Percentiles rank a stretch among this genome's conserved stretches.
These are phyloP conservation scores for Tetrapisispora nanseiensis DNA, from an alignment of 805 yeast genomes.

Conservation along the genomic window DNA sequence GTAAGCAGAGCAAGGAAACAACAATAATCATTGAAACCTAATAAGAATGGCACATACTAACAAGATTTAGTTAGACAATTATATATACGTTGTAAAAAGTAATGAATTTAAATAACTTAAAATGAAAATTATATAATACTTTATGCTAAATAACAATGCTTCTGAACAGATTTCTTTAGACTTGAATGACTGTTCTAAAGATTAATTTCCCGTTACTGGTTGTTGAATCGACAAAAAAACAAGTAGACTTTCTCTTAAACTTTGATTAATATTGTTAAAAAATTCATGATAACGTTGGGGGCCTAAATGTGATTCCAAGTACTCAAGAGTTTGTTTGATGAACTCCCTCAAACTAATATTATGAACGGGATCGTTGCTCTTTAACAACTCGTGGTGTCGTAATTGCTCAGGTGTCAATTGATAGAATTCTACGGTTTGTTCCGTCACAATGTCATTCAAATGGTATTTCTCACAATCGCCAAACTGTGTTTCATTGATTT, in stretches of 20 bases:
- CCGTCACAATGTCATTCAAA: constrained; percentile 31
- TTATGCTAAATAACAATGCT: neutral
- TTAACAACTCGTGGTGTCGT: constrained; percentile 32
- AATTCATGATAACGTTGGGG: constrained; percentile 16
- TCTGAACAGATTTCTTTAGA: too few relatives aligned
- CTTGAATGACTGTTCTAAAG: too few relatives aligned
- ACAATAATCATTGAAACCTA: too few relatives aligned
- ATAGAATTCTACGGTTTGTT: constrained; percentile 22
- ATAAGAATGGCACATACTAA: too few relatives aligned
- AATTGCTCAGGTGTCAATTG: constrained; percentile 34
- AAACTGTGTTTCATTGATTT: constrained; percentile 48
- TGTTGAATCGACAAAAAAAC: constrained; percentile 12
- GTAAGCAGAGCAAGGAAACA: too few relatives aligned
- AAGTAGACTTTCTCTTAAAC: constrained; percentile 21
- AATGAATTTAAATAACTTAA: too few relatives aligned
- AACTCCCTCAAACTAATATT: constrained; percentile 39
- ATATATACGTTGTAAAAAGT: too few relatives aligned
- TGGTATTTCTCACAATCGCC: constrained; percentile 53
- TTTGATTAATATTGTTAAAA: constrained; percentile 14
- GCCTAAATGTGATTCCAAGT: constrained; percentile 21
- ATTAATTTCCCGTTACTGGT: constrained; percentile 1
- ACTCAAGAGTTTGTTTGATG: constrained; percentile 29
- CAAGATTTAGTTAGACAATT: too few relatives aligned
- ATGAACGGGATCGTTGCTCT: constrained; percentile 43
- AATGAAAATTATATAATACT: too few relatives aligned